Evolutionary conservation across 257 asterid species (phyloP).

Genomic region (Mitragyna speciosa): DNA sequence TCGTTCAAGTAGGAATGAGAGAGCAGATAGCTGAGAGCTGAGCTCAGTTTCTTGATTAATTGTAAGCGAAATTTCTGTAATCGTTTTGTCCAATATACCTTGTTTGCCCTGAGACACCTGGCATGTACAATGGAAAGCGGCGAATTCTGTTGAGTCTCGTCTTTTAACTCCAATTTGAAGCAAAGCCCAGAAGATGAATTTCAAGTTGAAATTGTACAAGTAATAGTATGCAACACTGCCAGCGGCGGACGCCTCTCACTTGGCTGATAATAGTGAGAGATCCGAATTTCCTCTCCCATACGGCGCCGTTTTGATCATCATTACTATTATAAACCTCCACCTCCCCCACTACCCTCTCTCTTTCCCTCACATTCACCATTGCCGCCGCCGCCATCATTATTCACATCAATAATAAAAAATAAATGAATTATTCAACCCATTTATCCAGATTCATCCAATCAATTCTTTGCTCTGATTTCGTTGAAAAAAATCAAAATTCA

Average conservation of each 20-base stretch:
- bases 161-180: slow-evolving; percentile 81
- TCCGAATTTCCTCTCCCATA: slow-evolving; percentile 66
- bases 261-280: slow-evolving; percentile 67
- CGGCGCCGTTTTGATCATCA: slow-evolving; percentile 50
- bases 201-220: slow-evolving; percentile 19
- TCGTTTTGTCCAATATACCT: slow-evolving; percentile 53
- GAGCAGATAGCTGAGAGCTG: slow-evolving; percentile 14
- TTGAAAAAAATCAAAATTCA: slow-evolving; percentile 30
- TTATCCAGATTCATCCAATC: slow-evolving; percentile 29
- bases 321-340: slow-evolving; percentile 47
- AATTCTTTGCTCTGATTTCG: neutral
- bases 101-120: slow-evolving; percentile 89
- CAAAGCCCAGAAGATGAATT: slow-evolving; percentile 35
- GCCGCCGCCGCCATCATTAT: slow-evolving; percentile 43
- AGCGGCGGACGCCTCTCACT: slow-evolving; percentile 96
- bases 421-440: slow-evolving; percentile 3
- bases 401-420: neutral
- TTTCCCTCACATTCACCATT: slow-evolving; percentile 65
- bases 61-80: neutral
- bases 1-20: neutral
- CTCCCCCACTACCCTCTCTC: slow-evolving; percentile 77
- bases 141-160: slow-evolving; percentile 51
- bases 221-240: slow-evolving; percentile 76
- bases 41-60: slow-evolving; percentile 20
- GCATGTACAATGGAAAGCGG: slow-evolving; percentile 81